Evolutionary conservation across 2,329 filamentous ascomycete species (phyloP), one percentile per base, ranked within the genome.

Genomic region (Fusarium austroafricanum): DNA sequence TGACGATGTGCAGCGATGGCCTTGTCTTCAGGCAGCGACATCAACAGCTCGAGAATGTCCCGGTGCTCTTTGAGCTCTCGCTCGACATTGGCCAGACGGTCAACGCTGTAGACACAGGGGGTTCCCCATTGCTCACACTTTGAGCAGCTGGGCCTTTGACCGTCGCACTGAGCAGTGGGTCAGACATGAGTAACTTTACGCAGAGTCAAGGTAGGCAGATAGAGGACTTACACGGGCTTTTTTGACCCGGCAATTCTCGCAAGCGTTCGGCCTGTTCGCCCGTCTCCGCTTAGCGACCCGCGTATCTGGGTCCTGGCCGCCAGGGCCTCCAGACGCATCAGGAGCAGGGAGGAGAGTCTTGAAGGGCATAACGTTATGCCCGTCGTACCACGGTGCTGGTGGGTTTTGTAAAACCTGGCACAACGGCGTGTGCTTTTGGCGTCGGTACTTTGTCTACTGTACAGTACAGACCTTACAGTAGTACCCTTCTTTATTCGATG

Each of bases 151-250:
- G 63, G 63, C 21, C 56, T 62, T 43, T 47, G 54, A 3, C 63
- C 63, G 18, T 67, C 62, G 15, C 63, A 67, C 63, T 66, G 10
- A 46, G 47, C 42, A 18, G 59, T 47, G 61, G 40, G 52, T 64
- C 61, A 64, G 59, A 52, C 45, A 46, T 28, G 2, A n/a, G 26
- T 31, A 10, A 31, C 28, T 29, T 29, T 29, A 5, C 28, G 29
- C 18, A 20, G 10, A 12, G 26, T 15, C 26, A 7, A n/a, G 4
- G 20, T 10, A 18, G 17, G 54, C 2, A 31, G 26, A 11, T n/a
- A 18, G 6, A n/a, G 4, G 18, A 66, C 63, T 66, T 66, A 66
- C 63, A 38, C 63, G 63, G 31, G 61, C 62, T 49, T 66, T 66
- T 55, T 66, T 66, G 28, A 40, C 9, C 14, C 63, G 63, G n/a